phyloP scores from a whole-genome alignment of 805 yeast species.

The Ogataea ganodermae region DNA sequence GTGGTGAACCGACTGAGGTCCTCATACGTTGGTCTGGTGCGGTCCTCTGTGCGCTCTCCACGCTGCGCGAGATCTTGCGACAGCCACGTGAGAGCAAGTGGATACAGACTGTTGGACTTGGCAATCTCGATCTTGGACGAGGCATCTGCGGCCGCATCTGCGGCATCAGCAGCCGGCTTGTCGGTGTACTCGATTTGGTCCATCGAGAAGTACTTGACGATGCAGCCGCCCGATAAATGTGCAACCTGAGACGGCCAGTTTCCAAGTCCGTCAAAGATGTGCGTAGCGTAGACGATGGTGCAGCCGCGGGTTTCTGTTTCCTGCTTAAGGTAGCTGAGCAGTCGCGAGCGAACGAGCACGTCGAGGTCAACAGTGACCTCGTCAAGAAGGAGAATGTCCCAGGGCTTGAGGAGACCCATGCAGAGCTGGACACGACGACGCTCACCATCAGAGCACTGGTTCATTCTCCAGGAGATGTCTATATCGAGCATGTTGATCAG shows the following conservation, averaged over 20 bases:
- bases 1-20: constrained; percentile 48
- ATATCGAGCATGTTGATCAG: constrained; percentile 80
- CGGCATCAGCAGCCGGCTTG: constrained; percentile 12
- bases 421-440: constrained; percentile 90
- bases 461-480: constrained; percentile 90
- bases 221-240: constrained; percentile 73
- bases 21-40: constrained; percentile 51
- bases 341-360: constrained; percentile 79
- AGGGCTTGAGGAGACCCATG: constrained; percentile 91
- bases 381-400: constrained; percentile 84
- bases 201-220: constrained; percentile 40
- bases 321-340: constrained; percentile 66
- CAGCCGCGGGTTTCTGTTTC: constrained; percentile 74
- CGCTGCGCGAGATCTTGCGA: constrained; percentile 50
- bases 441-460: constrained; percentile 90
- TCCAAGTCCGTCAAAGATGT: constrained; percentile 92
- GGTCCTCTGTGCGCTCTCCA: constrained; percentile 54
- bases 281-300: constrained; percentile 90
- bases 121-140: constrained; percentile 39
- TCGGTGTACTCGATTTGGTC: constrained; percentile 37
- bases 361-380: constrained; percentile 97
- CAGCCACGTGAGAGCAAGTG: constrained; percentile 73
- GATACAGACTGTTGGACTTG: constrained; percentile 60
- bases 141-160: neutral
- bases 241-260: constrained; percentile 85